Evolutionary conservation across 2,329 filamentous ascomycete genomes (phyloP).

Genomic region (Trichoderma koningii): DNA sequence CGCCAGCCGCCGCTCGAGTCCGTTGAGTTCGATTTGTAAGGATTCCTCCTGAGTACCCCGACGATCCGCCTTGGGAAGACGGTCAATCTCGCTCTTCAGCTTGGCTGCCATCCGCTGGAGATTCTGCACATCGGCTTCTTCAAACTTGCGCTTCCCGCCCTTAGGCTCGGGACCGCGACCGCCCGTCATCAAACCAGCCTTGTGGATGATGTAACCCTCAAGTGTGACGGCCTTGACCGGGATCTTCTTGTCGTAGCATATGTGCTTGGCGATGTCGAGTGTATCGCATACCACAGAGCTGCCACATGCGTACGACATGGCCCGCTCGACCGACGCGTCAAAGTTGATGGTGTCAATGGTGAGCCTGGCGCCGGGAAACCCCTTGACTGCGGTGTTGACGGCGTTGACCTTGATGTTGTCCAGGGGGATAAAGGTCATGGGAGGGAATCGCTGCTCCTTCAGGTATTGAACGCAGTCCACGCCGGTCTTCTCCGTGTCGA

Average conservation of each 20-base stretch:
- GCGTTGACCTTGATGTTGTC: constrained; percentile 97
- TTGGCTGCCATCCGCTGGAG: constrained; percentile 76
- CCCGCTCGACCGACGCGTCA: constrained; percentile 82
- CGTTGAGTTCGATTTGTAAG: constrained; percentile 75
- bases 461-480: constrained; percentile 93
- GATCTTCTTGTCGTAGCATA: constrained; percentile 82
- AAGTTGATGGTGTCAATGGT: constrained; percentile 97
- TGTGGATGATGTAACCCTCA: constrained; percentile 95
- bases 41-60: constrained; percentile 76
- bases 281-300: constrained; percentile 94
- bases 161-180: constrained; percentile 78
- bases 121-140: constrained; percentile 85
- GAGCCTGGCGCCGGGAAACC: constrained; percentile 79
- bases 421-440: constrained; percentile 92
- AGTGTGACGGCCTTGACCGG: constrained; percentile 93
- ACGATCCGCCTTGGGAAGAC: constrained; percentile 76
- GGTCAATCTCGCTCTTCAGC: constrained; percentile 73
- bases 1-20: constrained; percentile 74
- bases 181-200: constrained; percentile 94
- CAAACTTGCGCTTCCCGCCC: constrained; percentile 77
- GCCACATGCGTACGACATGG: constrained; percentile 92
- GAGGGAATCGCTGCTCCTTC: constrained; percentile 82
- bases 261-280: constrained; percentile 80
- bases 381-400: constrained; percentile 86
- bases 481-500: constrained; percentile 92